phyloP scores from a whole-genome alignment of 2,329 filamentous ascomycete genomes.

The Penicillium olsonii region DNA sequence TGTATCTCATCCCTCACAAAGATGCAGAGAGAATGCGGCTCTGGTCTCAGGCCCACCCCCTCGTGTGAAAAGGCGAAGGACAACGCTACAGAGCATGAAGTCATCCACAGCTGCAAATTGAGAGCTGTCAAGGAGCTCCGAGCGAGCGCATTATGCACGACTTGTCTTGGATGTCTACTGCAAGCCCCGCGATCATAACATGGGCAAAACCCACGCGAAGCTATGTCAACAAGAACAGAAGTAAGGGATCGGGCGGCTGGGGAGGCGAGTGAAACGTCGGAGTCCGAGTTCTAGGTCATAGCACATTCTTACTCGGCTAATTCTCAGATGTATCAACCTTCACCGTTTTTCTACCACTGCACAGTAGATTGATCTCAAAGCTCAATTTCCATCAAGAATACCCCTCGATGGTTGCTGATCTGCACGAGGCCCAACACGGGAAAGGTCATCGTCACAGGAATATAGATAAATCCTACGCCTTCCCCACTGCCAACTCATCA shows the following conservation, averaged over 20 bases:
- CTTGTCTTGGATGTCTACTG: conserved; percentile 1
- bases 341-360: not conserved
- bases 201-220: conserved; percentile 16
- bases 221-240: not conserved
- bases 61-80: conserved; percentile 9
- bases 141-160: conserved; percentile 8
- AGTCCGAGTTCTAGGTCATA: conserved; percentile 10
- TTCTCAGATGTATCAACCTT: not conserved
- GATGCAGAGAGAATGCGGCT: conserved; percentile 64
- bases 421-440: conserved; percentile 25
- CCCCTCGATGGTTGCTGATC: conserved; percentile 11
- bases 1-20: conserved; percentile 79
- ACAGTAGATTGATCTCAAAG: conserved; percentile 1
- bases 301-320: conserved; percentile 3
- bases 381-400: not conserved
- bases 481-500: conserved; percentile 70
- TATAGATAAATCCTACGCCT: conserved; percentile 15
- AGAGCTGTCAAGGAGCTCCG: conserved; percentile 5
- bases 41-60: conserved; percentile 58
- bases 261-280: conserved; percentile 11
- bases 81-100: not conserved
- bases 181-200: conserved; percentile 11
- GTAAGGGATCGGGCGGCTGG: conserved; percentile 13
- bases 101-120: not conserved
- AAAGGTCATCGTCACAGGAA: conserved; percentile 14